Evolutionary conservation across 768 basidiomycete genomes (phyloP).

Genomic region (Cubamyces sp.): DNA sequence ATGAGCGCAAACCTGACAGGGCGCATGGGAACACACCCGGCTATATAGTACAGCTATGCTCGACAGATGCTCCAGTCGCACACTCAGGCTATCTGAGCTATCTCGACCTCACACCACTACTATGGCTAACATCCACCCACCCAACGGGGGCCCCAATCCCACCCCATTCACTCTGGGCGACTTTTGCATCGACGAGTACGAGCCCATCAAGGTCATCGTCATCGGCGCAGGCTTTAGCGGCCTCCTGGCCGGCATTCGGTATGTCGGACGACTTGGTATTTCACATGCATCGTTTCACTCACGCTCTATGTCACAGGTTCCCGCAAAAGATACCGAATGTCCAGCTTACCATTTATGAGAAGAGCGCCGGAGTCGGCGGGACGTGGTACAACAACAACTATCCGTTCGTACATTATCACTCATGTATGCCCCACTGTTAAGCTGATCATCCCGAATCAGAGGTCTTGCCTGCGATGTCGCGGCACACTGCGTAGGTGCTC

Average conservation of each 20-base stretch:
- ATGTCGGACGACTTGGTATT: not conserved
- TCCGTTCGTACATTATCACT: constrained; percentile 32
- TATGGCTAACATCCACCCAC: too few species aligned
- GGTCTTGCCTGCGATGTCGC: constrained; percentile 66
- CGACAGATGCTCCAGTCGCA: too few species aligned
- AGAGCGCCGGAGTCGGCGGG: constrained; percentile 48
- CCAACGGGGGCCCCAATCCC: not conserved
- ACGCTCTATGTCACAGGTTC: not conserved
- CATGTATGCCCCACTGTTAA: too few species aligned
- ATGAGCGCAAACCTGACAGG: too few species aligned
- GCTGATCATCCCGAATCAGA: constrained; percentile 28
- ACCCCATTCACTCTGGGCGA: constrained; percentile 39
- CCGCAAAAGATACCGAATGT: constrained; percentile 45
- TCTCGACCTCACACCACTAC: too few species aligned
- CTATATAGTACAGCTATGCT: too few species aligned
- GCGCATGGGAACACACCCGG: too few species aligned
- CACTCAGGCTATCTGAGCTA: too few species aligned
- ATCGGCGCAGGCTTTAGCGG: constrained; percentile 67
- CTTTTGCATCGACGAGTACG: constrained; percentile 55
- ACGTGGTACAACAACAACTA: constrained; percentile 61
- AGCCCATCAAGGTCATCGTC: constrained; percentile 56
- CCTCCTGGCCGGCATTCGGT: constrained; percentile 62
- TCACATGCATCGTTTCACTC: not conserved
- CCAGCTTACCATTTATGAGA: constrained; percentile 52
- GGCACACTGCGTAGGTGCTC: constrained; percentile 50